phyloP scores from a whole-genome alignment of 306 rosid genomes.

The cucumber (Cucumis sativus) region Cucumber_9930_V3 NC_026655.2:15387501-15388000 shows the following conservation, averaged over 20 bases:
- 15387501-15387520: neutral
- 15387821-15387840: slow-evolving; percentile 84
- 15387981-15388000: slow-evolving; percentile 7
- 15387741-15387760: neutral
- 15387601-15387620: neutral
- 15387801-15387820: slow-evolving; percentile 68
- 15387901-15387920: slow-evolving; percentile 65
- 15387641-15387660: neutral
- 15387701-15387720: neutral
- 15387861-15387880: slow-evolving; percentile 53
- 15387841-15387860: slow-evolving; percentile 50
- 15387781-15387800: slow-evolving; percentile 53
- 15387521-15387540: neutral
- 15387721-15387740: neutral
- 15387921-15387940: slow-evolving; percentile 93
- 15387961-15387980: slow-evolving; percentile 51
- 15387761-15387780: slow-evolving; percentile 84
- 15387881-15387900: slow-evolving; percentile 76
- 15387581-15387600: neutral
- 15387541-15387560: neutral
- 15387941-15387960: slow-evolving; percentile 62
- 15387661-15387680: neutral
- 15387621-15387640: neutral
- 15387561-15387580: neutral
- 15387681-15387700: neutral